Evolutionary conservation across 202 grass and related monocot species (phyloP).

Genomic region (Musa balbisiana): DNA sequence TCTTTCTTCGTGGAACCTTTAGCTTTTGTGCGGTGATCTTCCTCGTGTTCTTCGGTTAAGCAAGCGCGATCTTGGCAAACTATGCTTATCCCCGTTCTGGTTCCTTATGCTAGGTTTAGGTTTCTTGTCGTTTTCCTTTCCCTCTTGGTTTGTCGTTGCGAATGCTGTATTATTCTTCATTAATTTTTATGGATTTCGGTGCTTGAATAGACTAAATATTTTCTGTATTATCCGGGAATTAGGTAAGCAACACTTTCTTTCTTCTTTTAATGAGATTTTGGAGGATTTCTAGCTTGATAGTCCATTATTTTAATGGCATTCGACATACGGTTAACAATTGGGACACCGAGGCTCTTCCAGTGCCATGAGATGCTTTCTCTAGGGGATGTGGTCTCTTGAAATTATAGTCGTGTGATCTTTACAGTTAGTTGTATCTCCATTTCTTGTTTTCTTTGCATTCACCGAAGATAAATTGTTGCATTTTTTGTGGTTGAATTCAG

Average conservation of each 20-base stretch:
- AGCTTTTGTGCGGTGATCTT: not conserved
- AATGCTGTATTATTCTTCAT: not conserved
- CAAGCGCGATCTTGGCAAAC: not conserved
- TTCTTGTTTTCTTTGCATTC: not conserved
- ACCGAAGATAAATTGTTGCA: not conserved
- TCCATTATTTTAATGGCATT: not conserved
- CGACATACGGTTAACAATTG: not conserved
- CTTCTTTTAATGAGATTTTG: not conserved
- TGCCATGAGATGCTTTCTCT: not conserved
- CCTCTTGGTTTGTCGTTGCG: not conserved
- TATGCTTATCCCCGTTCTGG: not conserved
- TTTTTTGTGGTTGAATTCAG: not conserved
- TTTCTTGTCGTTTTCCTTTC: not conserved
- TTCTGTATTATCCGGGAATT: not conserved
- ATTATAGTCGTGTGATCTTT: too few species aligned
- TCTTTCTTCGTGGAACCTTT: not conserved
- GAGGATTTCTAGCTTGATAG: not conserved
- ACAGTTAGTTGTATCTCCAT: too few species aligned
- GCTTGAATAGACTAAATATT: not conserved
- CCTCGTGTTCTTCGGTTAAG: not conserved
- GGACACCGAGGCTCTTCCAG: not conserved
- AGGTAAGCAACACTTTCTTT: not conserved
- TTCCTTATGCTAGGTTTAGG: not conserved
- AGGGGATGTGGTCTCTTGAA: not conserved
- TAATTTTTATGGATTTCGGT: not conserved